These are phyloP conservation scores for Kingdonia uniflora DNA, from an alignment of 164 flowering plant genomes.

Conservation along the genomic window DNA sequence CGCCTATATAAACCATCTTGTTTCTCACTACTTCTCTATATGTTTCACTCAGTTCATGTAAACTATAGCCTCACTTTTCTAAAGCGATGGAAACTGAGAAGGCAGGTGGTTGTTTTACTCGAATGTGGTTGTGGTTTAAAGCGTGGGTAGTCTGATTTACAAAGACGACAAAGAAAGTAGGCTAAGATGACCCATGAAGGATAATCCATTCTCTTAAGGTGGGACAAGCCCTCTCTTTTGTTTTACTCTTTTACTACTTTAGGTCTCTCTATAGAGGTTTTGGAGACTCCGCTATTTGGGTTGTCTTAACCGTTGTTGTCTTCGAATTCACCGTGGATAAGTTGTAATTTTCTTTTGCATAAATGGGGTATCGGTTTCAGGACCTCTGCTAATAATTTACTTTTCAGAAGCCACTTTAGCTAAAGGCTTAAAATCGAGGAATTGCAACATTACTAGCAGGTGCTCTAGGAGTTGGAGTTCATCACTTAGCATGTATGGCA, in stretches of 20 bases:
- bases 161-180: slow-evolving; percentile 33
- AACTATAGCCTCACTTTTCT: background rate
- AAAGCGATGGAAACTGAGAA: slow-evolving; percentile 28
- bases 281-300: slow-evolving; percentile 71
- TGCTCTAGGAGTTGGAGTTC: slow-evolving; percentile 56
- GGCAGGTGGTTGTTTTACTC: slow-evolving; percentile 11
- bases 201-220: slow-evolving; percentile 60
- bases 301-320: slow-evolving; percentile 71
- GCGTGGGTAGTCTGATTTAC: slow-evolving; percentile 10
- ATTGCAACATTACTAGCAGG: slow-evolving; percentile 64
- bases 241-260: slow-evolving; percentile 54
- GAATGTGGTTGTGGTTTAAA: slow-evolving; percentile 22
- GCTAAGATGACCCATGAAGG: slow-evolving; percentile 69
- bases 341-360: background rate
- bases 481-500: slow-evolving; percentile 38
- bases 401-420: slow-evolving; percentile 55
- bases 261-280: slow-evolving; percentile 51
- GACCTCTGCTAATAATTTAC: background rate
- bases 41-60: slow-evolving; percentile 10
- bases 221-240: slow-evolving; percentile 68
- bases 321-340: slow-evolving; percentile 72
- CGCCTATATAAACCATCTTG: too few species aligned
- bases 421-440: slow-evolving; percentile 60
- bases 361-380: too few species aligned
- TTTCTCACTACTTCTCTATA: too few species aligned